Conservation (phyloP, 805 yeast genomes). For the Pachysolen tannophilus region DNA sequence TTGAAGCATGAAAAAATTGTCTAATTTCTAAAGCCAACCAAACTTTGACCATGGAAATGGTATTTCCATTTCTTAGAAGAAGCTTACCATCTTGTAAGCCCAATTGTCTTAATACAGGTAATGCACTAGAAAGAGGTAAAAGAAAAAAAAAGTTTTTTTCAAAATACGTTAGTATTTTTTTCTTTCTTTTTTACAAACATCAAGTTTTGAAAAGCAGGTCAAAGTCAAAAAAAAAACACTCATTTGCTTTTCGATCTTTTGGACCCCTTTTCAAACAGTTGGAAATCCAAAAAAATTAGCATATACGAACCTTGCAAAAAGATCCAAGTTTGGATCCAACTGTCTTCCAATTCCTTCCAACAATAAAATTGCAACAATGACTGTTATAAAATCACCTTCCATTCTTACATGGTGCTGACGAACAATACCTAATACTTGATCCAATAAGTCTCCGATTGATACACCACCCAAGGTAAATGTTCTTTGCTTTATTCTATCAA, state of each 20-base stretch:
- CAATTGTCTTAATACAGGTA: conserved; percentile 78
- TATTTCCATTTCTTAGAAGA: conserved; percentile 45
- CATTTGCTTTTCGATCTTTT: neutral
- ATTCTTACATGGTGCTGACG: conserved; percentile 90
- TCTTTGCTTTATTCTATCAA: conserved; percentile 70
- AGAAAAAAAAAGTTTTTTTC: too few species aligned
- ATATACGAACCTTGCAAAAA: conserved; percentile 91
- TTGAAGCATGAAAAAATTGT: conserved; percentile 75
- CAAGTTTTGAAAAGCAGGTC: neutral
- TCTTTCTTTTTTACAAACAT: neutral
- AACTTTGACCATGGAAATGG: conserved; percentile 77
- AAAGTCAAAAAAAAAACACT: neutral
- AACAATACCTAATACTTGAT: conserved; percentile 85
- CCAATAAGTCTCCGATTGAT: conserved; percentile 84
- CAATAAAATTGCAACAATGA: conserved; percentile 84
- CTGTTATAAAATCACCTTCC: conserved; percentile 96
- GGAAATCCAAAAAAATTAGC: conserved; percentile 30
- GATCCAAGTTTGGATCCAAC: conserved; percentile 85
- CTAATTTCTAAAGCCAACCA: conserved; percentile 90
- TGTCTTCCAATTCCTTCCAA: conserved; percentile 95
- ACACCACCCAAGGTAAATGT: conserved; percentile 91
- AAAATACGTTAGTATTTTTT: conserved; percentile 3
- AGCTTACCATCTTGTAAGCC: conserved; percentile 65
- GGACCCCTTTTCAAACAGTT: conserved; percentile 13
- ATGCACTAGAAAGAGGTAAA: conserved; percentile 39